Percentiles rank a stretch among this genome's conserved stretches.
Evolutionary conservation across 805 yeast species (phyloP).

Genomic region (Starmerella powellii): DNA sequence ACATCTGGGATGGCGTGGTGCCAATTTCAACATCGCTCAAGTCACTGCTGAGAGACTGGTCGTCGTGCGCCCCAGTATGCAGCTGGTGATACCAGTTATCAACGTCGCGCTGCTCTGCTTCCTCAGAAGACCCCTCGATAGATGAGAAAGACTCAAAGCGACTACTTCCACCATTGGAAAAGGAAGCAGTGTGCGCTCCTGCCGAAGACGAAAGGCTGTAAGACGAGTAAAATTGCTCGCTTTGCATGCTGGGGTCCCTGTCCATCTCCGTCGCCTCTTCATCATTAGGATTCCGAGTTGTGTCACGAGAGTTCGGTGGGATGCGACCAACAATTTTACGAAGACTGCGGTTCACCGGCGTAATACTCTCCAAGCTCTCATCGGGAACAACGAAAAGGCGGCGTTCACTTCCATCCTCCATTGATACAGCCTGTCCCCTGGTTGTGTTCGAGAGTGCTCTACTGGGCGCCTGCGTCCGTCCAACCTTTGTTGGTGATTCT

Average conservation of each 20-base stretch:
- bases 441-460: too few relatives aligned
- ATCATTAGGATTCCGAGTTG: background rate
- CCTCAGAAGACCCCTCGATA: conserved; percentile 19
- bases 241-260: conserved; percentile 11
- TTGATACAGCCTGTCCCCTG: too few relatives aligned
- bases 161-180: background rate
- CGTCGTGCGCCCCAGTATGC: conserved; percentile 18
- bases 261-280: background rate
- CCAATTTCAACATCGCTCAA: conserved; percentile 1
- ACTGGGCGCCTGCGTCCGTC: background rate
- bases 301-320: background rate
- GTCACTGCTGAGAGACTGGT: conserved; percentile 21
- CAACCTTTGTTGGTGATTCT: background rate
- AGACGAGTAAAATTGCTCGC: conserved; percentile 4
- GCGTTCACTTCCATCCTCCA: background rate
- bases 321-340: background rate
- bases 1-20: background rate
- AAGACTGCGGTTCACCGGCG: background rate
- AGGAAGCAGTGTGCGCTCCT: background rate
- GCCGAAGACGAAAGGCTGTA: conserved; percentile 2
- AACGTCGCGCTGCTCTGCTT: conserved; percentile 28
- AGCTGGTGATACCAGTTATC: conserved; percentile 28
- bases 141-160: background rate
- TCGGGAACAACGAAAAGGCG: background rate
- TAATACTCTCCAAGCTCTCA: background rate